Percentiles rank a stretch among this genome's conserved stretches.
Evolutionary conservation across 2,329 filamentous ascomycete species (phyloP).

Genomic region (Zymoseptoria brevis): DNA sequence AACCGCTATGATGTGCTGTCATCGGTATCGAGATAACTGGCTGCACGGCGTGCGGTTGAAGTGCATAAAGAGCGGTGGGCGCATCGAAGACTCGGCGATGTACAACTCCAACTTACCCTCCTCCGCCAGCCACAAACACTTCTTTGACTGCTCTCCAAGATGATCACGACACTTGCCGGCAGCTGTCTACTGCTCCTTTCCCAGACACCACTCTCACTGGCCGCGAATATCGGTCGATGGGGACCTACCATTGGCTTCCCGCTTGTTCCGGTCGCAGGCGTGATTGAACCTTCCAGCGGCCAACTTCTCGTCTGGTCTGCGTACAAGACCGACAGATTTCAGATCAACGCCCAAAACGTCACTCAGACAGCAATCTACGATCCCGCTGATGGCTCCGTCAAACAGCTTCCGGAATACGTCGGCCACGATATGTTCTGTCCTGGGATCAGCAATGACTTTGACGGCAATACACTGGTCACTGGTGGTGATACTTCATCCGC

Average conservation of each 20-base stretch:
- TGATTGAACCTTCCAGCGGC: constrained; percentile 1
- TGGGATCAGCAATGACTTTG: constrained; percentile 44
- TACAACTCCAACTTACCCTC: not conserved
- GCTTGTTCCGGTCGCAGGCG: constrained; percentile 2
- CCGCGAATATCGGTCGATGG: not conserved
- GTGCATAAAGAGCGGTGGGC: not conserved
- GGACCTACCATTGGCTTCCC: constrained; percentile 1
- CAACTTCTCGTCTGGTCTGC: constrained; percentile 3
- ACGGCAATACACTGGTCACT: constrained; percentile 46
- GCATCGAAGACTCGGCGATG: too few species aligned
- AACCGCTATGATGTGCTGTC: not conserved
- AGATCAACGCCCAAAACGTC: not conserved
- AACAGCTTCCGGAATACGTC: not conserved
- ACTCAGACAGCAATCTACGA: not conserved
- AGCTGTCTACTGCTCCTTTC: not conserved
- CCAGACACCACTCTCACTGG: not conserved
- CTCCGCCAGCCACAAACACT: not conserved
- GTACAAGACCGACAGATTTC: not conserved
- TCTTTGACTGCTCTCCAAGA: not conserved
- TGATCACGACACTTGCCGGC: not conserved
- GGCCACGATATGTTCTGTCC: constrained; percentile 51
- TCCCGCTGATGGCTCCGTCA: not conserved
- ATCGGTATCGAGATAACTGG: not conserved
- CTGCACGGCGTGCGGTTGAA: not conserved
- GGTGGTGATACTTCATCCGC: constrained; percentile 45